Evolutionary conservation across 2,329 filamentous ascomycete genomes (phyloP).

Genomic region (Cyphellophora attinorum): DNA sequence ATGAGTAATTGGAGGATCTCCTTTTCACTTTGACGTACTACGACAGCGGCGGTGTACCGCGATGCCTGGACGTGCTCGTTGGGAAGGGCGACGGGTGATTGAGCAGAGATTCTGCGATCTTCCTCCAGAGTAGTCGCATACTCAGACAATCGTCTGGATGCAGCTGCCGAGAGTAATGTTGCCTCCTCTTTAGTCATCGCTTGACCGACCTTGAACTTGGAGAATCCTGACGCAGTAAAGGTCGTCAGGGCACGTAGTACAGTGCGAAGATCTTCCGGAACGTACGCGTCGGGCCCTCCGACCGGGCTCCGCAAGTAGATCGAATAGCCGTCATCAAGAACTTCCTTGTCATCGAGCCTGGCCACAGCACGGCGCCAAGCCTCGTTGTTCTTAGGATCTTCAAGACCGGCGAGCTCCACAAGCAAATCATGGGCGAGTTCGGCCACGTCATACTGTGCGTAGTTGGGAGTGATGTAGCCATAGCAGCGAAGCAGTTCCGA

Average conservation of each 20-base stretch:
- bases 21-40: conserved; percentile 65
- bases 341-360: conserved; percentile 49
- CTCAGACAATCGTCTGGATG: conserved; percentile 28
- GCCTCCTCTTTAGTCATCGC: conserved; percentile 12
- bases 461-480: conserved; percentile 74
- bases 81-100: too few relatives aligned
- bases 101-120: conserved; percentile 30
- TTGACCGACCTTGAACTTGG: too few relatives aligned
- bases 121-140: conserved; percentile 47
- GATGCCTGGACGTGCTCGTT: conserved; percentile 26
- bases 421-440: conserved; percentile 61
- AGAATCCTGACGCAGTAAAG: too few relatives aligned
- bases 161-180: conserved; percentile 9
- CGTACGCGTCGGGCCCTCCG: conserved; percentile 26
- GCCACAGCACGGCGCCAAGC: conserved; percentile 26
- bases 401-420: conserved; percentile 28
- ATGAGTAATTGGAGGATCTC: conserved; percentile 50
- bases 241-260: conserved; percentile 25
- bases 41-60: conserved; percentile 49
- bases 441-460: conserved; percentile 70
- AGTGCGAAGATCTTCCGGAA: conserved; percentile 30
- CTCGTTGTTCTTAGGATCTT: conserved; percentile 20
- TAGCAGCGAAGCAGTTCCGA: conserved; percentile 76
- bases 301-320: conserved; percentile 19
- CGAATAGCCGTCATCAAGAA: conserved; percentile 68